phyloP scores from a whole-genome alignment of 2,329 filamentous ascomycete genomes.

The Didymella keratinophila region DNA sequence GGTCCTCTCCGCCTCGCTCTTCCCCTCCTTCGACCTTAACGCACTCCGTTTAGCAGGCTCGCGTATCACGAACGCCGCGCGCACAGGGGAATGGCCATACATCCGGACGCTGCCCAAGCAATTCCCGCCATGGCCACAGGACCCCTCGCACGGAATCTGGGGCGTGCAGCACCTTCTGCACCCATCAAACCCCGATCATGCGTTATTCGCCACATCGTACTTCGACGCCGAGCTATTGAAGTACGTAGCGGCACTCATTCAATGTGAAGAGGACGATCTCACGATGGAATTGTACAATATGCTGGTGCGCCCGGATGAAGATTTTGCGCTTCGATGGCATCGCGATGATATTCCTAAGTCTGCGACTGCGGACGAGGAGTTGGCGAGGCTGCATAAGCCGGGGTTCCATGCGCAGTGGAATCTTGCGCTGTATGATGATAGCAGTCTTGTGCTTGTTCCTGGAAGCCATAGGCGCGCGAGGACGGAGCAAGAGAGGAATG shows the following conservation, averaged over 20 bases:
- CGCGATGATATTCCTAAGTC: constrained; percentile 79
- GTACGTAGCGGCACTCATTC: constrained; percentile 71
- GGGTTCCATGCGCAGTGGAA: constrained; percentile 88
- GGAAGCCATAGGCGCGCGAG: constrained; percentile 76
- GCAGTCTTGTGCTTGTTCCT: constrained; percentile 75
- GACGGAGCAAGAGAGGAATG: constrained; percentile 72
- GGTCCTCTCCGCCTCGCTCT: constrained; percentile 71
- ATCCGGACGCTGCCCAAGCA: constrained; percentile 88
- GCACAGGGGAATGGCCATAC: constrained; percentile 78
- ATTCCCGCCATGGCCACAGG: constrained; percentile 83
- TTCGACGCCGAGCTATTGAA: constrained; percentile 71
- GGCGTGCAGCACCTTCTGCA: constrained; percentile 87
- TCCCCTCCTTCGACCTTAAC: constrained; percentile 57
- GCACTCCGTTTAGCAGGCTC: constrained; percentile 67
- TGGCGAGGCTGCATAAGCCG: constrained; percentile 64
- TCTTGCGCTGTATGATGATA: constrained; percentile 78
- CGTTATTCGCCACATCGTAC: constrained; percentile 72
- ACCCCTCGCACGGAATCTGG: constrained; percentile 75
- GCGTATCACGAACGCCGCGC: constrained; percentile 67
- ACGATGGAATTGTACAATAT: constrained; percentile 91
- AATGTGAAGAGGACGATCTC: constrained; percentile 62
- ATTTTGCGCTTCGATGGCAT: constrained; percentile 84
- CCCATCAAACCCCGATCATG: constrained; percentile 69
- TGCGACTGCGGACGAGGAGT: constrained; percentile 72
- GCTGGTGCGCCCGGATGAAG: constrained; percentile 73